Evolutionary conservation across 257 asterid genomes (phyloP), one percentile per base, ranked within the genome.

Genomic region (Ballota nigra): DNA sequence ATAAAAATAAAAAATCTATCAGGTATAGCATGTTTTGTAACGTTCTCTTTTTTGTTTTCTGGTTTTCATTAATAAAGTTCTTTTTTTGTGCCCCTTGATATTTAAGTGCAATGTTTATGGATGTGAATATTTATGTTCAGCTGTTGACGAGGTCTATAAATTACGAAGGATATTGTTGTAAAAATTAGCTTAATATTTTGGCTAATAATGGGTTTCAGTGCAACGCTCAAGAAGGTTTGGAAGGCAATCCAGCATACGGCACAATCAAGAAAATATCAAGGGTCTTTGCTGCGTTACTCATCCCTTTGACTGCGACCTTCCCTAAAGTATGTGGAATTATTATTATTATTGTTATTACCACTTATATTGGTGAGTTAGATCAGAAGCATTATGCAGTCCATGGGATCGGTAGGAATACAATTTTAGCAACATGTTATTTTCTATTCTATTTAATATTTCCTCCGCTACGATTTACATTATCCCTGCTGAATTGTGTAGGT

Each of bases 211-310:
- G 61, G 61, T 74, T 72, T 62, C 72, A 94, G 98, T 84, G 79
- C 72, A 94, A 91, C 63, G 84, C 86, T 76, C 97, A 87, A 79
- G 98, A 89, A 75, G 96, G 98, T 20, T 41, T 91, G 89, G 96
- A 91, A 82, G 97, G 98, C 66, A 91, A 85, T 78, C 91, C 97
- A 34, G 57, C 88, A 26, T 92, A 87, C 36, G 62, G 62, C 20
- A 87, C 86, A 33, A 84, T 91, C 74, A 94, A 89, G 85, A 91
- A 91, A 73, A 85, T 86, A 66, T 87, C 91, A 1, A 83, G 97
- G 79, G 90, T 49, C 62, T 89, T 94, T 66, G 97, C 96, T 5
- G 95, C 75, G 23, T 68, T 87, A 53, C 75, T 91, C 0, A 60
- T 94, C 64, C 96, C 96, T 72, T 72, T 94, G 23, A 94, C 98